Percentiles rank a stretch among this genome's conserved stretches.
These are phyloP conservation scores for Cladosporium phlei DNA, from an alignment of 2,329 filamentous ascomycete species.

Conservation along the genomic window DNA sequence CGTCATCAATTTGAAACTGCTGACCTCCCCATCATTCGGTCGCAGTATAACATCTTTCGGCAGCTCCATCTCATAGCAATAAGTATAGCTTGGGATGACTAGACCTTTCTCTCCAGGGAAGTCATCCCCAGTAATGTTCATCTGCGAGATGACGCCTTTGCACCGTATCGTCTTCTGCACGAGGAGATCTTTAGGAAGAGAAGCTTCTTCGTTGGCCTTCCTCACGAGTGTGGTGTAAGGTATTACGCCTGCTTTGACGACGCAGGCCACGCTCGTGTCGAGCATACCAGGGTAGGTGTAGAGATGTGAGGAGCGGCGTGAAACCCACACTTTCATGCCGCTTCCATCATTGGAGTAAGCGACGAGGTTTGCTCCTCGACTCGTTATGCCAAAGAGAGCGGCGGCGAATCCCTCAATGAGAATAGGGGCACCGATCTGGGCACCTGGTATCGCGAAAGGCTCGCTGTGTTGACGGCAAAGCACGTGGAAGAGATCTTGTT, in stretches of 20 bases:
- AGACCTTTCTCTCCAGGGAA: conserved; percentile 75
- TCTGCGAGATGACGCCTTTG: conserved; percentile 72
- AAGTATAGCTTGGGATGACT: conserved; percentile 84
- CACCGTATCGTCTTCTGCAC: conserved; percentile 52
- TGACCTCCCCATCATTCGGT: conserved; percentile 84
- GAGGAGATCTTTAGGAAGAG: conserved; percentile 64
- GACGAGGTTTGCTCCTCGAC: conserved; percentile 75
- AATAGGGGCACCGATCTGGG: conserved; percentile 57
- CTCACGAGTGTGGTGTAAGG: conserved; percentile 77
- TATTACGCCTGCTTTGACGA: conserved; percentile 73
- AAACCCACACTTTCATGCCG: conserved; percentile 76
- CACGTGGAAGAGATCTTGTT: conserved; percentile 60
- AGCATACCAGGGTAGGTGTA: conserved; percentile 82
- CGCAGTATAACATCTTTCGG: conserved; percentile 61
- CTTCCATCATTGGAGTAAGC: conserved; percentile 54
- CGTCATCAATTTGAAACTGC: conserved; percentile 70
- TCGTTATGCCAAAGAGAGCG: conserved; percentile 66
- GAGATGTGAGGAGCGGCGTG: conserved; percentile 68
- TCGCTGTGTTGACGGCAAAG: conserved; percentile 74
- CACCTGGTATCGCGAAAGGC: conserved; percentile 67
- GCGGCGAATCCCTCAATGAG: conserved; percentile 69
- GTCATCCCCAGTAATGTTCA: conserved; percentile 67
- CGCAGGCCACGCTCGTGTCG: conserved; percentile 87
- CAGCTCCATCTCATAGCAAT: conserved; percentile 81
- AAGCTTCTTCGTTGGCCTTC: conserved; percentile 85